Base-by-base conservation (phyloP, 140 eudicot species). In the Bidens hawaiensis region DNA sequence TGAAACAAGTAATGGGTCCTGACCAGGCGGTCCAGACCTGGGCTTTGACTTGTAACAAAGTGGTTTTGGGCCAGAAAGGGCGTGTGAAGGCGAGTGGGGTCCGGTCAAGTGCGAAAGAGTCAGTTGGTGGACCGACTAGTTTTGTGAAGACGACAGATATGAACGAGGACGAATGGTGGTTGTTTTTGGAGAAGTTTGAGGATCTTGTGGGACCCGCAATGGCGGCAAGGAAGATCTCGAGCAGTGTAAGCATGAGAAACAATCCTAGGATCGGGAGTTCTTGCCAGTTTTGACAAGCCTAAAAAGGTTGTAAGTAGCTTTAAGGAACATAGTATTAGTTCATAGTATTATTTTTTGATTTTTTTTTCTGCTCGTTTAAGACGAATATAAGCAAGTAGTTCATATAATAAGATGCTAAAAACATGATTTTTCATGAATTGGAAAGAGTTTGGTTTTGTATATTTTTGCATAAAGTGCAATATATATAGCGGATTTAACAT, bases 131-230 rank as follows among this genome's bases (percentile, higher is more conserved):
- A 8, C 74, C 85, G n/a, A 68, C 74, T 16, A 82, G 85, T 26
- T 88, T 81, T 63, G 90, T 88, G 70, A 85, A 78, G 71, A 57
- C 82, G 25, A 83, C 67, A 17, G 94, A 82, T 67, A 82, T 88
- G 94, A 75, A 28, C 19, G 96, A 82, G 36, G 83, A 70, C 4
- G 83, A 88, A 52, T 88, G 94, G 94, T 13, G 28, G 19, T 19
- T 75, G 58, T 88, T 88, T 66, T 76, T 82, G 19, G 81, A 72
- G 43, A 82, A 73, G 63, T 84, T 88, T 57, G 43, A 69, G 70
- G 94, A 85, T 75, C 83, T 84, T 58, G 78, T 84, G 25, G 50
- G 28, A 46, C 87, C 87, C 12, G 72, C 82, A 4, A 67, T 88
- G 34, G 76, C 19, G 23, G 69, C 75, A 34, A 62, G 81, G 70